These are phyloP conservation scores for Aureobasidium sp. DNA, from an alignment of 2,329 filamentous ascomycete species.

Conservation along the genomic window DNA sequence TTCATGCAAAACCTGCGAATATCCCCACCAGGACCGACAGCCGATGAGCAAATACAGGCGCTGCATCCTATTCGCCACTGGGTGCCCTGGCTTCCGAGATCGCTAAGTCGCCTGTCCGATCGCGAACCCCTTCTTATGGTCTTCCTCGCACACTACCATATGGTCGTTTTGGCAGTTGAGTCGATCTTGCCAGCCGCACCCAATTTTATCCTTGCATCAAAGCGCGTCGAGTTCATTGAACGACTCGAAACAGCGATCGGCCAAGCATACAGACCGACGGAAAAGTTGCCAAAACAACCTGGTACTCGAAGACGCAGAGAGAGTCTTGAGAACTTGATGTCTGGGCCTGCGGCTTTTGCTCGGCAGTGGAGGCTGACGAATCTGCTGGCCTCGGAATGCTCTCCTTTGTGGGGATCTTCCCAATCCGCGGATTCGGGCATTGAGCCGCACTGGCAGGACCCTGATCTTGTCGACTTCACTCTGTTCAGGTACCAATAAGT, in stretches of 20 bases:
- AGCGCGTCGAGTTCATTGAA: conserved; percentile 8
- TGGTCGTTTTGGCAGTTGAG: conserved; percentile 11
- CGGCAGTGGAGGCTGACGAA: not conserved
- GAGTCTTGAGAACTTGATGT: not conserved
- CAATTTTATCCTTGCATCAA: not conserved
- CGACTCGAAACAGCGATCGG: not conserved
- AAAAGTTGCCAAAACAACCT: not conserved
- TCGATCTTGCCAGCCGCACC: conserved; percentile 1
- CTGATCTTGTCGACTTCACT: not conserved
- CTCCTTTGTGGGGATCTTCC: not conserved
- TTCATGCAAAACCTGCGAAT: conserved; percentile 10
- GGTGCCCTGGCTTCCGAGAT: conserved; percentile 10
- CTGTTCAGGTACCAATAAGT: not conserved
- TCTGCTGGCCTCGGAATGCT: not conserved
- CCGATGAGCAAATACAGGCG: conserved; percentile 4
- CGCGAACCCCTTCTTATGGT: not conserved
- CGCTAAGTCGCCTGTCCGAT: not conserved
- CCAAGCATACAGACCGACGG: not conserved
- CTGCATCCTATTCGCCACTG: conserved; percentile 11
- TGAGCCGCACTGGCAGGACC: conserved; percentile 1
- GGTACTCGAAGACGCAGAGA: not conserved
- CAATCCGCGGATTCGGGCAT: not conserved
- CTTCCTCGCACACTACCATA: conserved; percentile 11
- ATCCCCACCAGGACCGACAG: conserved; percentile 1
- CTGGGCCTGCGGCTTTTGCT: conserved; percentile 4